Percentiles rank a stretch among this genome's conserved stretches.
These are phyloP conservation scores for Didymella sp. DNA, from an alignment of 2,329 filamentous ascomycete genomes.

Conservation along the genomic window DNA sequence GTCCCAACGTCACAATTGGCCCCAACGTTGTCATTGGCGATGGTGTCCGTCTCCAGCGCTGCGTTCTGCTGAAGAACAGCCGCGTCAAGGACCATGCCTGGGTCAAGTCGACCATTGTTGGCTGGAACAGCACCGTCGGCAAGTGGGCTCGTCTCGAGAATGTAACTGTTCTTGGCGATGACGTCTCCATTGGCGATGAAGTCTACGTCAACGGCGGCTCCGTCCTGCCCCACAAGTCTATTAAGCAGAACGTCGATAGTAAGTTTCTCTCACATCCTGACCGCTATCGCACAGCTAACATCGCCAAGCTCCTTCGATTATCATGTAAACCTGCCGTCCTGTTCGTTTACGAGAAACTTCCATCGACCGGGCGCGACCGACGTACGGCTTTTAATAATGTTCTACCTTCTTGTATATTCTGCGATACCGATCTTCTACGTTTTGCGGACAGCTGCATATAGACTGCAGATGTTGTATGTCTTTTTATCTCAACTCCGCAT, in stretches of 20 bases:
- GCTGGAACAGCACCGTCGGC: slow-evolving; percentile 96
- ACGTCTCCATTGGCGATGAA: slow-evolving; percentile 96
- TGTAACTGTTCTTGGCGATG: slow-evolving; percentile 95
- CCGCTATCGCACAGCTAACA: slow-evolving; percentile 21
- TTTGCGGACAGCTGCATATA: slow-evolving; percentile 23
- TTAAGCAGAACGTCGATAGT: slow-evolving; percentile 93
- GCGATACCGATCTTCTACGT: slow-evolving; percentile 30
- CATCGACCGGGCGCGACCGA: slow-evolving; percentile 19
- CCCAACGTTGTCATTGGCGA: slow-evolving; percentile 92
- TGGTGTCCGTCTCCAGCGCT: slow-evolving; percentile 91
- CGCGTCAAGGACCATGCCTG: slow-evolving; percentile 99
- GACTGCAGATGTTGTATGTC: slow-evolving; percentile 22
- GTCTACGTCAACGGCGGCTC: slow-evolving; percentile 98
- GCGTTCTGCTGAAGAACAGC: slow-evolving; percentile 84
- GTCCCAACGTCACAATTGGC: slow-evolving; percentile 95
- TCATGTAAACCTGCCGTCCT: slow-evolving; percentile 51
- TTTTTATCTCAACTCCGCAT: slow-evolving; percentile 24
- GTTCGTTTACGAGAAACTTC: slow-evolving; percentile 16
- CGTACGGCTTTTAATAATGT: slow-evolving; percentile 42
- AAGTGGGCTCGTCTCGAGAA: slow-evolving; percentile 97
- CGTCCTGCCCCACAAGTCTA: slow-evolving; percentile 96
- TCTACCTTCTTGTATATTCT: slow-evolving; percentile 47
- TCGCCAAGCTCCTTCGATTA: slow-evolving; percentile 52
- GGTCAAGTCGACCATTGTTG: slow-evolving; percentile 98
- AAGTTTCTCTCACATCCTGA: slow-evolving; percentile 23